Evolutionary conservation across 257 asterid genomes (phyloP), one percentile per base, ranked within the genome.

Genomic region (Primulina eburnea): DNA sequence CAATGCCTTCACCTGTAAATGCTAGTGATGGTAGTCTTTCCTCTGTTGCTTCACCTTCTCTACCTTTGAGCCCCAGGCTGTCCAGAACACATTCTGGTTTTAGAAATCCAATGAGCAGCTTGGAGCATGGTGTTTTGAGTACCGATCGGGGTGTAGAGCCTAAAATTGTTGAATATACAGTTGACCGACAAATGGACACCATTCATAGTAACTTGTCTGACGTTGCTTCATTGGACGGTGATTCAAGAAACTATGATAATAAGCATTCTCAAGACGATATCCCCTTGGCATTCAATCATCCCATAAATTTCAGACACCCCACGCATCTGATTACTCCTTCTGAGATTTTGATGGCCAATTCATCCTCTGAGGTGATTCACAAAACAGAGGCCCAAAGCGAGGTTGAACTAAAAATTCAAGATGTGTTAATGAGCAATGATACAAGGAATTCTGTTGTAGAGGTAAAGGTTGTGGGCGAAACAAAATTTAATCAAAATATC

Each of bases 291-390:
- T 82, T 81, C 64, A 87, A 72, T 64, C 83, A 84, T 73, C 86
- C 81, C 24, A 72, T 85, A 50, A 88, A 91, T 85, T 91, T 88
- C 84, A 91, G 88, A 82, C 97, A 87, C 80, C 99, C 99, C 35
- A 94, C 99, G 66, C 99, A 94, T 84, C 80, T 94, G 79, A 96
- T 94, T 57, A 94, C 97, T 71, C 97, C 99, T 81, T 80, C 96
- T 30, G 98, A 94, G 82, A 86, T 94, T 79, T 79, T 94, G 82
- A 91, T 84, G 97, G 90, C 90, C 65, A 86, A 62, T 73, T 82
- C 98, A 50, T 77, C 98, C 60, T 79, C 97, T 26, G 97, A 93
- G 64, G 79, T 79, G 74, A 85, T 55, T 81, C 82, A 81, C 69
- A 47, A 81, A 38, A 78, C 57, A 72, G 96, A 94, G 55, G 81